A percentile compares a stretch with the other conserved stretches of the same genome.
Conservation (phyloP, 441 rosid genomes). For the Mallotus repandus region DNA sequence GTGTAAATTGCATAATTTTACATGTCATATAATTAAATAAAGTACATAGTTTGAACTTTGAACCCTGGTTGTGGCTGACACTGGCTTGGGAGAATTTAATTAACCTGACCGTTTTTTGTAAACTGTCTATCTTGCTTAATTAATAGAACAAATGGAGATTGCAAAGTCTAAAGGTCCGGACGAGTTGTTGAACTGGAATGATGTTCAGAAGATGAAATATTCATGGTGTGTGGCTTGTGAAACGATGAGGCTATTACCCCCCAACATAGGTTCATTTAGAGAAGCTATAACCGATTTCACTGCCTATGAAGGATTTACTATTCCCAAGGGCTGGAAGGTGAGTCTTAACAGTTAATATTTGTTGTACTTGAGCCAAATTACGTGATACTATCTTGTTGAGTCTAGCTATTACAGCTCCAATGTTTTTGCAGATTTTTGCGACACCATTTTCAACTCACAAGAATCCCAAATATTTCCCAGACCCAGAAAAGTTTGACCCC, state of each 20-base stretch:
- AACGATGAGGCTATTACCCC: slow-evolving; percentile 45
- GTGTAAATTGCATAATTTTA: no score
- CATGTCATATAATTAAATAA: no score
- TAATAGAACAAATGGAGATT: slow-evolving; percentile 44
- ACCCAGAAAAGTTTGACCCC: slow-evolving; percentile 48
- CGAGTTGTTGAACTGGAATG: slow-evolving; percentile 39
- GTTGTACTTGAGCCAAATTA: no score
- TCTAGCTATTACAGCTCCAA: no score
- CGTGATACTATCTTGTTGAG: no score
- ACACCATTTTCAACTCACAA: slow-evolving; percentile 30
- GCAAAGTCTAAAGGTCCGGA: slow-evolving; percentile 25
- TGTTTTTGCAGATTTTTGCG: slow-evolving; percentile 33
- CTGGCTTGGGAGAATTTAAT: no score
- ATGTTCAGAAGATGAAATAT: slow-evolving; percentile 44
- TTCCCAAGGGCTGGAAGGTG: slow-evolving; percentile 60
- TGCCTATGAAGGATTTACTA: slow-evolving; percentile 30
- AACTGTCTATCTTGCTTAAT: no score
- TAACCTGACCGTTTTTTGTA: no score
- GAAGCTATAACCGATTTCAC: slow-evolving; percentile 39
- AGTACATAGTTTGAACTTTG: no score
- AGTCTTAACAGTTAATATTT: no score
- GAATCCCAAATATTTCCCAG: slow-evolving; percentile 39
- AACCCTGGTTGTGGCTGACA: rapidly evolving
- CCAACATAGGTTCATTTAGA: slow-evolving; percentile 39
- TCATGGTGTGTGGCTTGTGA: slow-evolving; percentile 43